Percentiles rank a stretch among this genome's conserved stretches.
Conservation (phyloP, 208 protist genomes). For the Angomonas ambiguus region DNA sequence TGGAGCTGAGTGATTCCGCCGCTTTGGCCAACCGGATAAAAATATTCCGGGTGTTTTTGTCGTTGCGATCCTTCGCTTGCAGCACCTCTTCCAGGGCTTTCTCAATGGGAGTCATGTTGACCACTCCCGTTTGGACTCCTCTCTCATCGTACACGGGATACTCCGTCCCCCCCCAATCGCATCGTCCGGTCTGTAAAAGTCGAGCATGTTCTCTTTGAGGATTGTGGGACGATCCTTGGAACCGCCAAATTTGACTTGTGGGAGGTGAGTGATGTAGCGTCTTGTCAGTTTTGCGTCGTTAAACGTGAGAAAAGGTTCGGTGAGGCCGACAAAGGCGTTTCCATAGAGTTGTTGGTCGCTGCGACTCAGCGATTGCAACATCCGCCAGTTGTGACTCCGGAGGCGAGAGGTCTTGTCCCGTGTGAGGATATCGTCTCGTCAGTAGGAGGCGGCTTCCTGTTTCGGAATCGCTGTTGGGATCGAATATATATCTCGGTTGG, state of each 20-base stretch:
- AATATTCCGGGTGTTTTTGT: not conserved
- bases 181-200: not conserved
- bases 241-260: not conserved
- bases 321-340: no score
- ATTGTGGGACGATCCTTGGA: not conserved
- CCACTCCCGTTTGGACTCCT: not conserved
- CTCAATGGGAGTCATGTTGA: not conserved
- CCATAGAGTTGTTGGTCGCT: no score
- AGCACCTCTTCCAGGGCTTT: no score
- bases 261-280: not conserved
- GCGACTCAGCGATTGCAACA: no score
- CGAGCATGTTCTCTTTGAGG: not conserved
- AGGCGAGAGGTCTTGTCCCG: no score
- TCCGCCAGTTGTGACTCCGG: no score
- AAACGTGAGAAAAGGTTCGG: not conserved
- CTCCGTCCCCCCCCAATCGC: not conserved
- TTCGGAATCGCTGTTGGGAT: no score
- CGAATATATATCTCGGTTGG: no score
- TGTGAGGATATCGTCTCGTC: no score
- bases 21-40: not conserved
- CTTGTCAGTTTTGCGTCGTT: not conserved
- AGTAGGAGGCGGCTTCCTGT: not conserved
- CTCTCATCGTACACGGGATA: not conserved
- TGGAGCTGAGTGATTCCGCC: not conserved
- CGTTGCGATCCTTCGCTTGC: not conserved